Percentiles rank a stretch among this genome's conserved stretches.
These are phyloP conservation scores for Lodderomyces elongisporus DNA, from an alignment of 1,139 yeast genomes.

Conservation along the genomic window DNA sequence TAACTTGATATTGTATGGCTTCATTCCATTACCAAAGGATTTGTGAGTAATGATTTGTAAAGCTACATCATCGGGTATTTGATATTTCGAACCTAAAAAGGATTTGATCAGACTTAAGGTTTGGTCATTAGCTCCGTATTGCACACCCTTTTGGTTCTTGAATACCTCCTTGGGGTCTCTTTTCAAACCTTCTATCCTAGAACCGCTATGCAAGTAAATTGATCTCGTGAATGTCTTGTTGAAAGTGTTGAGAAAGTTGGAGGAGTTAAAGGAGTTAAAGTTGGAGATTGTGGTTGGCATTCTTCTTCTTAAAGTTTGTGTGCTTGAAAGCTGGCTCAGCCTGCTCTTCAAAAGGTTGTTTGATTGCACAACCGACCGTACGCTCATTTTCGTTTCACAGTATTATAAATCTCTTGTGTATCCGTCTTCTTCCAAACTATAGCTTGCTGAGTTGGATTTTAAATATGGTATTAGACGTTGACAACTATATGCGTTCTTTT, in stretches of 20 bases:
- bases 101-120: slow-evolving; percentile 46
- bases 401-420: no score
- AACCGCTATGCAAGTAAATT: slow-evolving; percentile 48
- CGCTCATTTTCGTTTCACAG: slow-evolving; percentile 10
- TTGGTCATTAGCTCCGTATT: slow-evolving; percentile 50
- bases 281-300: no score
- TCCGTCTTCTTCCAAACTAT: no score
- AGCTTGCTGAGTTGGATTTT: no score
- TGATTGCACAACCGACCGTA: slow-evolving; percentile 8
- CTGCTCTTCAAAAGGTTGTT: not conserved
- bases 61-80: slow-evolving; percentile 50
- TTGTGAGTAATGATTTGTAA: slow-evolving; percentile 86
- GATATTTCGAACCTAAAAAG: slow-evolving; percentile 40
- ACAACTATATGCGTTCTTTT: no score
- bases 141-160: slow-evolving; percentile 53
- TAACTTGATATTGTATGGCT: slow-evolving; percentile 84
- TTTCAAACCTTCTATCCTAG: slow-evolving; percentile 67
- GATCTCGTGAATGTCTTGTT: slow-evolving; percentile 14
- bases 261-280: no score
- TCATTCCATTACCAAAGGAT: slow-evolving; percentile 85
- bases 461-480: no score
- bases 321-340: no score
- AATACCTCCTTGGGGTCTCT: slow-evolving; percentile 67
- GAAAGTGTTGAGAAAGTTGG: no score
- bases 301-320: no score